Conservation (phyloP, 805 yeast species). For the Candida maesae region DNA sequence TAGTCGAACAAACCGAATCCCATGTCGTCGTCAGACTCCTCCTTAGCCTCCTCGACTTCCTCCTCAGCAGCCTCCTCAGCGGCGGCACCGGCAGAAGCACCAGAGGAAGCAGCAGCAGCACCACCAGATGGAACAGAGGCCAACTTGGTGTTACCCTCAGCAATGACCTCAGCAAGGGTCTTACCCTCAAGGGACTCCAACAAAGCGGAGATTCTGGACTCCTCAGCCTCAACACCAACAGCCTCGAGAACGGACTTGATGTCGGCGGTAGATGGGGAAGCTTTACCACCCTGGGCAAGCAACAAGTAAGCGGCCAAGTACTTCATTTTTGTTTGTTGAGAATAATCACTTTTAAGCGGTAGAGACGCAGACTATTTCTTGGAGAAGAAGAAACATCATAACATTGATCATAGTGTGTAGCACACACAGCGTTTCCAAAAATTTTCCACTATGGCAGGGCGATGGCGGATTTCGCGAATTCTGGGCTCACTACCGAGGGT, state of each 20-base stretch:
- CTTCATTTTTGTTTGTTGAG: conserved; percentile 51
- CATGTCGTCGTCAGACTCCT: conserved; percentile 81
- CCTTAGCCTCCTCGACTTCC: conserved; percentile 51
- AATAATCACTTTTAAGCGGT: conserved; percentile 79
- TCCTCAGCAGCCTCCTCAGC: conserved; percentile 54
- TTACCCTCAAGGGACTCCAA: conserved; percentile 78
- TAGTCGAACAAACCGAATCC: conserved; percentile 91
- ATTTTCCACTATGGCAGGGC: conserved; percentile 13
- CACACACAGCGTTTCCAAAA: conserved; percentile 8
- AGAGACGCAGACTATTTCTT: conserved; percentile 78
- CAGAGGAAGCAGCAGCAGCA: conserved; percentile 62
- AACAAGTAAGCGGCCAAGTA: conserved; percentile 92
- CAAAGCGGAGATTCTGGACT: conserved; percentile 66
- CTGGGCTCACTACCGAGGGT: no score
- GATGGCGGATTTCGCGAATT: neutral
- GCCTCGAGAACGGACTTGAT: conserved; percentile 67
- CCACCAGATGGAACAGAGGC: conserved; percentile 82
- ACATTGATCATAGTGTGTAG: neutral
- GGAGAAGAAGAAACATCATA: conserved; percentile 5
- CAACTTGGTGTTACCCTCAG: conserved; percentile 77
- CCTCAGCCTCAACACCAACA: conserved; percentile 79
- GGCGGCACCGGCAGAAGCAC: conserved; percentile 52
- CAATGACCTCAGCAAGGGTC: conserved; percentile 64
- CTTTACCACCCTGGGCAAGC: conserved; percentile 83
- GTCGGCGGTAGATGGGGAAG: conserved; percentile 76